phyloP scores from a whole-genome alignment of 2,329 filamentous ascomycete genomes.

The Bipolaris sorokiniana region DNA sequence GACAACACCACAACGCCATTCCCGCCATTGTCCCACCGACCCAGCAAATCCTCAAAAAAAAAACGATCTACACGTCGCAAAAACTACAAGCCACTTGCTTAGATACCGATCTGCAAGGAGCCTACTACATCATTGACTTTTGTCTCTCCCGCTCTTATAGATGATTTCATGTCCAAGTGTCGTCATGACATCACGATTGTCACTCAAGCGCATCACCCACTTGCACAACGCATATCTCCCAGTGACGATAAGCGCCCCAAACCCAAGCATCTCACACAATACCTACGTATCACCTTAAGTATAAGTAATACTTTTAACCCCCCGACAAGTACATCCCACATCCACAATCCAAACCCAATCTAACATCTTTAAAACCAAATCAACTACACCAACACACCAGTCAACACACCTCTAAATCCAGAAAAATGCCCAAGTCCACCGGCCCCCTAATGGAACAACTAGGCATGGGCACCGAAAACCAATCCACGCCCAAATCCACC shows the following conservation, averaged over 20 bases:
- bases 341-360: too few species aligned
- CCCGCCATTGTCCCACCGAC: neutral
- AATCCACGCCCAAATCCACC: slow-evolving; percentile 16
- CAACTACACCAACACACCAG: too few species aligned
- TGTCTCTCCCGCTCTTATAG: neutral
- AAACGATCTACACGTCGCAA: slow-evolving; percentile 3
- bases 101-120: neutral
- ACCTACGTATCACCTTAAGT: slow-evolving; percentile 6
- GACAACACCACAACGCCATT: slow-evolving; percentile 11
- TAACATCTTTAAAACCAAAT: too few species aligned
- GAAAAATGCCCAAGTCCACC: slow-evolving; percentile 33
- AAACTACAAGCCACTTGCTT: slow-evolving; percentile 10
- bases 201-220: slow-evolving; percentile 1
- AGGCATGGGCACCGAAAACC: slow-evolving; percentile 19
- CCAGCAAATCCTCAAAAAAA: neutral
- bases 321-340: too few species aligned
- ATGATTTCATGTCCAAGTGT: neutral
- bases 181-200: slow-evolving; percentile 29
- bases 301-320: neutral
- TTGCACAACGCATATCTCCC: neutral
- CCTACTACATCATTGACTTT: slow-evolving; percentile 18
- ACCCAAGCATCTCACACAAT: slow-evolving; percentile 5
- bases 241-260: slow-evolving; percentile 8
- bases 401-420: neutral
- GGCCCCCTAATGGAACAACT: slow-evolving; percentile 30